Evolutionary conservation across 306 rosid genomes (phyloP), one percentile per base, ranked within the genome.

Genomic region (Glycine tomentella): DNA sequence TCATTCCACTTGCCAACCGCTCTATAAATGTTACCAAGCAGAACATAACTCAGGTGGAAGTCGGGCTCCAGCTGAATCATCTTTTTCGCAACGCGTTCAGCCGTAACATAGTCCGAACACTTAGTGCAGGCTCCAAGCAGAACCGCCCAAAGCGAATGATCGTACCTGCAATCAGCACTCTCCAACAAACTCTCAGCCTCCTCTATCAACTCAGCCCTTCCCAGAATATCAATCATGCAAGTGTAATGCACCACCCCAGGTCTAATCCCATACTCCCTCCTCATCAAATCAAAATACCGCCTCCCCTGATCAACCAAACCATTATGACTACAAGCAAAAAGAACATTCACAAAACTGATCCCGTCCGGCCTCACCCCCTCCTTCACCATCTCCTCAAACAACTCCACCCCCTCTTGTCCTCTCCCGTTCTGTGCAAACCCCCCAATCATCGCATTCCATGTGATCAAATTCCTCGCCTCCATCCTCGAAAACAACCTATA

Each of bases 381-480:
- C 69, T 40, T 81, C 16, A 90, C 82, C 97, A 95, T 90, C 62
- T 76, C 88, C 62, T 88, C 84, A 72, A 91, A 91, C 36, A 91
- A 62, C 50, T 16, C 63, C 74, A 91, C 80, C 33, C 91, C 97
- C 81, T 89, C 93, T 16, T 9, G 38, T 72, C 93, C 97, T 80
- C 88, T 87, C 74, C 97, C 99, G 51, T 95, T 95, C 71, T 93
- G 97, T 11, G 93, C 99, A 49, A 90, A 88, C 80, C 99, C 97
- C 5, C 89, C 82, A 11, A 95, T 89, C 97, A 95, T 95, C 0
- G 94, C 82, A 83, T 93, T 95, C 98, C 97, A 95, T 0, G 97
- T 90, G 81, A 95, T 95, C 92, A 91, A 84, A 81, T 90, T 95
- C 79, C 87, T 88, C 72, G 85, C 81, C 33, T 76, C 85, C 97